Evolutionary conservation across 805 yeast genomes (phyloP), one percentile per base, ranked within the genome.

Genomic region (Clavispora phyllophila): DNA sequence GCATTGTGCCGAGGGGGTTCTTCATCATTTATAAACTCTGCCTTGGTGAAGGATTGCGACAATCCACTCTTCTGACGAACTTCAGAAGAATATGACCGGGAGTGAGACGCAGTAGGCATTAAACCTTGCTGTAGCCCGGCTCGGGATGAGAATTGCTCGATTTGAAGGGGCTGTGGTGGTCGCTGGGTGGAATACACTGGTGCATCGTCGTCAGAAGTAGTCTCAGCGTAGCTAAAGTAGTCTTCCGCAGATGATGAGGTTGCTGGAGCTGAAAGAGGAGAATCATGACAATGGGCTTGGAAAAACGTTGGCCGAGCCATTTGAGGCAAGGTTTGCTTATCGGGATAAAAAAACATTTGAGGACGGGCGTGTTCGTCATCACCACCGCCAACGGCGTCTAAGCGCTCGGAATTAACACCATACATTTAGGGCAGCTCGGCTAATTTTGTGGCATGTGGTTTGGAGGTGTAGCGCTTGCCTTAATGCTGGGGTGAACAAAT

Each of bases 191-290:
- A 31, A 12, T 20, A 13, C 7, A n/a, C 9, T 17, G 15, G 15
- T 12, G 7, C 10, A 15, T 13, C 25, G 9, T 20, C 17, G 7
- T 19, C 36, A 9, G 15, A 4, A 19, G 36, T 8, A 20, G 25
- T 10, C 1, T 14, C 25, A 5, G 15, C 20, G 15, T 25, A 25
- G 24, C 34, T 40, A 39, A 41, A 41, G 32, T 41, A 41, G 36
- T 41, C 43, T 18, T 23, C 36, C 17, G 32, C 27, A 6, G 33
- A 9, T 22, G 39, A 8, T 3, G 31, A 23, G 3, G 25, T 23
- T 5, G 43, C 43, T 14, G 43, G 43, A 5, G 37, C 43, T 9
- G 40, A 36, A 18, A 36, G 14, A 8, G 43, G 32, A 15, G 29
- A 35, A 10, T 26, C 19, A 5, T 23, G 33, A 9, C 8, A 15